phyloP scores from a whole-genome alignment of 805 yeast species.

The Suhomyces pyralidae region DNA sequence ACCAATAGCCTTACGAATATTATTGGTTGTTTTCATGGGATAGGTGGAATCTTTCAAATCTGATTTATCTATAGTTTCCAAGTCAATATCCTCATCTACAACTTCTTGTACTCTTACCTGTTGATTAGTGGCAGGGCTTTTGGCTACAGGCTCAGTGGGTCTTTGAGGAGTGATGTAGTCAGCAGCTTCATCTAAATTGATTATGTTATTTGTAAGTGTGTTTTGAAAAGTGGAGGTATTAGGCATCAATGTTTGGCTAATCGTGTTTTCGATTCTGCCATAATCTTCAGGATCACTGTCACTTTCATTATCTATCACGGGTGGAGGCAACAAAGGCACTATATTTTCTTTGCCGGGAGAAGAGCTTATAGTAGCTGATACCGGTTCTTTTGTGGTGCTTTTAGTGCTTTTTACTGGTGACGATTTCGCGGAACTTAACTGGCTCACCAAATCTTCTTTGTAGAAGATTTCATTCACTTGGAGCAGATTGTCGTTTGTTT shows the following conservation, averaged over 20 bases:
- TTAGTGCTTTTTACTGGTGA: constrained; percentile 4
- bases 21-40: constrained; percentile 18
- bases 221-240: constrained; percentile 7
- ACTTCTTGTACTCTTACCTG: constrained; percentile 19
- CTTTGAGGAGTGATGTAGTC: constrained; percentile 30
- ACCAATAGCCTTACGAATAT: neutral
- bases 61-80: constrained; percentile 2
- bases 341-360: neutral
- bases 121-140: constrained; percentile 27
- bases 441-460: constrained; percentile 24
- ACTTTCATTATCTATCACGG: constrained; percentile 21
- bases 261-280: constrained; percentile 17
- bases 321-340: constrained; percentile 1
- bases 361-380: neutral
- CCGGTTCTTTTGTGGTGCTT: neutral
- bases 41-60: constrained; percentile 21
- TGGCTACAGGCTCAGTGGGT: constrained; percentile 29
- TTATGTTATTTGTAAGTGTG: constrained; percentile 18
- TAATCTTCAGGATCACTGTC: constrained; percentile 26
- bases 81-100: constrained; percentile 11
- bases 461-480: constrained; percentile 21
- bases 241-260: constrained; percentile 20
- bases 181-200: constrained; percentile 7
- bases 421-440: constrained; percentile 11
- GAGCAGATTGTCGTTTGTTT: constrained; percentile 11